Base-by-base conservation (phyloP, 441 rosid species). In the Gossypium gossypioides region DNA sequence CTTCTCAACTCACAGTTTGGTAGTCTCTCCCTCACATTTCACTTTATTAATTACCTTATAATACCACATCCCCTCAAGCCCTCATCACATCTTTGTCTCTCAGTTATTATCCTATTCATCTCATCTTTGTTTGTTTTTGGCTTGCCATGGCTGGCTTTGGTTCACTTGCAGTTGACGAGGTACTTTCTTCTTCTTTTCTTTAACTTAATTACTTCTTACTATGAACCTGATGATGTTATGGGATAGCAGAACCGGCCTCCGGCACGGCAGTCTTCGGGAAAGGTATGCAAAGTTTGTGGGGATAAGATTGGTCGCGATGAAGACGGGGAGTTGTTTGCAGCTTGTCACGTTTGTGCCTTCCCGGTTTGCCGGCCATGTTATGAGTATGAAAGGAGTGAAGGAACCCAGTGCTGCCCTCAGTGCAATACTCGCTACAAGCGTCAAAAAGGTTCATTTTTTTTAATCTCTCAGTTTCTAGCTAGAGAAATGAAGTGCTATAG, bases 1-100 rank as follows among this genome's bases (percentile, higher is more conserved):
- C 92, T 75, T 82, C 89, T 75, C 90, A 89, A 82, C 98, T 83
- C 87, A 87, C 94, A 81, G 92, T 89, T 90, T 84, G 95, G 92
- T 92, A 77, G 64, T 64, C 67, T 16, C 48, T 61, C 57, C 9
- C 56, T 32, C 15, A 29, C 67, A 24, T 62, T 62, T 62, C 50
- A 6, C 40, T 34, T 34, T 34, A 6, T 34, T 34, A 34, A 34
- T 34, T 34, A 6, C 40, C 46, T 82, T 77, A 75, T 71, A 61
- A 55, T 61, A 51, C 25, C 67, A 71, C 5, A 0, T 13, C 16
- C 55, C 55, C 16, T n/a, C 15, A 1, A 12, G 15, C 6, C 24
- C 24, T 62, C 67, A 8, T 24, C 46, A 8, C 25, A 19, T 62
- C 48, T 16, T 13, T 65, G 67, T 76, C 80, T 56, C 74, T 55